Evolutionary conservation across 176 grass and related monocot species (phyloP).

Genomic region (Triticum turgidum): DNA sequence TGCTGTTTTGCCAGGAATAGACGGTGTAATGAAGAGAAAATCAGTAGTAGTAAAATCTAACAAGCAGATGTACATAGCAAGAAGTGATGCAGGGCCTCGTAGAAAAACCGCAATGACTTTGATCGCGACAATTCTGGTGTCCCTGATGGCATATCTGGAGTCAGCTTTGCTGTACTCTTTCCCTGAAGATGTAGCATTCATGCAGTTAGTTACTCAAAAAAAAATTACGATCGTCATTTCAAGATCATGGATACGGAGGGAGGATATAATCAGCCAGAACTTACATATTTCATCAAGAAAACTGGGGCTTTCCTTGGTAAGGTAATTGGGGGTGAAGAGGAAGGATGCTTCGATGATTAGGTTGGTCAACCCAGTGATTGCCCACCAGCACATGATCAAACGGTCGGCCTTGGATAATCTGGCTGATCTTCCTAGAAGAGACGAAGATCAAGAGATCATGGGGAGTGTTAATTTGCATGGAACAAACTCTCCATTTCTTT

Average conservation of each 20-base stretch:
- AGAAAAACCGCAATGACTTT: slow-evolving; percentile 76
- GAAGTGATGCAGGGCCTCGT: slow-evolving; percentile 66
- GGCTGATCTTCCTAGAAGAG: slow-evolving; percentile 42
- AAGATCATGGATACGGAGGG: no score
- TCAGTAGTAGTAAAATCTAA: neutral
- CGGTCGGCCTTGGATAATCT: slow-evolving; percentile 62
- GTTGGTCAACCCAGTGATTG: slow-evolving; percentile 74
- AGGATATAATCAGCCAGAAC: neutral
- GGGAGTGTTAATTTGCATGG: no score
- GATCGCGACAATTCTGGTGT: slow-evolving; percentile 48
- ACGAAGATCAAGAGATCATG: neutral
- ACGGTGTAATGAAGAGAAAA: no score
- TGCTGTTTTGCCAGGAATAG: no score
- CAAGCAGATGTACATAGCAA: slow-evolving; percentile 51
- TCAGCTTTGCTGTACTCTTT: slow-evolving; percentile 92
- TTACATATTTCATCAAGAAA: slow-evolving; percentile 87
- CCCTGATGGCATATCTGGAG: slow-evolving; percentile 72
- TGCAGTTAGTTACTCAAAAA: no score
- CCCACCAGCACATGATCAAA: slow-evolving; percentile 91
- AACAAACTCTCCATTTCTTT: no score
- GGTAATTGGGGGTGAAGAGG: slow-evolving; percentile 60
- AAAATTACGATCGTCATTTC: no score
- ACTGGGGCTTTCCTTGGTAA: slow-evolving; percentile 53
- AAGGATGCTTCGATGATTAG: slow-evolving; percentile 75
- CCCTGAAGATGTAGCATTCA: slow-evolving; percentile 36